Evolutionary conservation across 2,329 filamentous ascomycete genomes (phyloP).

Genomic region (Aspergillus udagawae): DNA sequence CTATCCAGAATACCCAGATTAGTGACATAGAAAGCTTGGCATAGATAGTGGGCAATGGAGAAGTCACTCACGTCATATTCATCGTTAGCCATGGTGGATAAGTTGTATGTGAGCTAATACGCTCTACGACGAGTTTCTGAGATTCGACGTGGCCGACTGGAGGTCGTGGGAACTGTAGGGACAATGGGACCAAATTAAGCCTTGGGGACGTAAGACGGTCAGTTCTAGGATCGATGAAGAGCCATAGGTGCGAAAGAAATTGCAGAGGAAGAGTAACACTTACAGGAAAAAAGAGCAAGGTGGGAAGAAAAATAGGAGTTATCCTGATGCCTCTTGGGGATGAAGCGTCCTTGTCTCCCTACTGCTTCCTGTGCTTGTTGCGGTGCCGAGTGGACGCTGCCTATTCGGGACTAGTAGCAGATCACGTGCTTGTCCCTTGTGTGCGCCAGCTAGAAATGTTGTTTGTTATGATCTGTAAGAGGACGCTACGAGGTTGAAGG

Average conservation of each 20-base stretch:
- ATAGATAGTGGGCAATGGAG: background rate
- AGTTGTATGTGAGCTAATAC: conserved; percentile 18
- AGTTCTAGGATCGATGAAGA: conserved; percentile 4
- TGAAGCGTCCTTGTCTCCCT: conserved; percentile 3
- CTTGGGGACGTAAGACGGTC: conserved; percentile 11
- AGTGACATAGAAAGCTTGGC: background rate
- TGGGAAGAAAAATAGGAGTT: conserved; percentile 18
- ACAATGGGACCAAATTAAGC: conserved; percentile 11
- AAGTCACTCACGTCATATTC: conserved; percentile 88
- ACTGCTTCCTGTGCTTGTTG: conserved; percentile 14
- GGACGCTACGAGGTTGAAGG: background rate
- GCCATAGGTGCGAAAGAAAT: background rate
- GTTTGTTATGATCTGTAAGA: background rate
- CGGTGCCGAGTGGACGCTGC: conserved; percentile 16
- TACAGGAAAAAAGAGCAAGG: conserved; percentile 7
- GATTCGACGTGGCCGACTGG: conserved; percentile 18
- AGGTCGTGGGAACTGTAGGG: conserved; percentile 11
- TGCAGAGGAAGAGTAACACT: background rate
- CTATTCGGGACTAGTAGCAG: conserved; percentile 15
- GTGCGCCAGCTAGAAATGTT: background rate
- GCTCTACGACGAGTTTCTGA: conserved; percentile 19
- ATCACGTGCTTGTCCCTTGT: conserved; percentile 11
- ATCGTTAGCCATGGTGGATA: conserved; percentile 85
- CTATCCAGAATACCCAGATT: conserved; percentile 46
- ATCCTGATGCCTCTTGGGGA: conserved; percentile 16